A percentile compares a stretch with the other conserved stretches of the same genome.
Evolutionary conservation across 441 rosid genomes (phyloP).

Genomic region (Gossypium aridum): DNA sequence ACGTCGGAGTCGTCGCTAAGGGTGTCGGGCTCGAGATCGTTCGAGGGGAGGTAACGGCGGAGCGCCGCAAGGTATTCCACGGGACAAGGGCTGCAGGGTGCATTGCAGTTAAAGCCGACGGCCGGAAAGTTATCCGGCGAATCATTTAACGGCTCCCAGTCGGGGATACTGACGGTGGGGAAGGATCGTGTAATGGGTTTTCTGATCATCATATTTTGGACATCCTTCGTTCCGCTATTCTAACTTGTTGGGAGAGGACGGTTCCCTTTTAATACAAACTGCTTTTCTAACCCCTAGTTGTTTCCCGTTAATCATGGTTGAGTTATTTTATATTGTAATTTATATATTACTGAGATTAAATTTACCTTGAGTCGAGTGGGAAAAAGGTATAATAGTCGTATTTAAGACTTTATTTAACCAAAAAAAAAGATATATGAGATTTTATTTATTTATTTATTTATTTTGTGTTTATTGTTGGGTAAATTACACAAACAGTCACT

Average conservation of each 20-base stretch:
- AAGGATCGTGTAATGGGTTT: constrained; percentile 16
- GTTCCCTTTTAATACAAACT: constrained; percentile 33
- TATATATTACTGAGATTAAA: too few species aligned
- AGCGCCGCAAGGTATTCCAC: constrained; percentile 31
- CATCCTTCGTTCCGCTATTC: neutral
- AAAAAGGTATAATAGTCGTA: too few species aligned
- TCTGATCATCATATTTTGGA: constrained; percentile 39
- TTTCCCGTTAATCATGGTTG: constrained; percentile 26
- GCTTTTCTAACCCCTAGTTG: constrained; percentile 22
- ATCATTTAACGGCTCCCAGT: constrained; percentile 35
- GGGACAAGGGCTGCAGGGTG: constrained; percentile 17
- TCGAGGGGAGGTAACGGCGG: constrained; percentile 37
- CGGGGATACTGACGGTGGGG: constrained; percentile 42
- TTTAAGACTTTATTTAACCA: too few species aligned
- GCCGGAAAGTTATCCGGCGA: constrained; percentile 21
- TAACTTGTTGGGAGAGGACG: neutral
- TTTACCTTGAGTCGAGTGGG: too few species aligned
- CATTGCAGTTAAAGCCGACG: constrained; percentile 21
- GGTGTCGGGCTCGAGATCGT: constrained; percentile 30
- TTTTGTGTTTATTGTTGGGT: too few species aligned
- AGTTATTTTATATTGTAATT: constrained; percentile 3
- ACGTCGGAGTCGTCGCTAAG: constrained; percentile 23
- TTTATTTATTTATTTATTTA: too few species aligned
- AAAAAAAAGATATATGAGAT: too few species aligned
- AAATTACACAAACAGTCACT: too few species aligned